phyloP scores from a whole-genome alignment of 2,329 filamentous ascomycete genomes.

The Purpureocillium lavendulum region DNA sequence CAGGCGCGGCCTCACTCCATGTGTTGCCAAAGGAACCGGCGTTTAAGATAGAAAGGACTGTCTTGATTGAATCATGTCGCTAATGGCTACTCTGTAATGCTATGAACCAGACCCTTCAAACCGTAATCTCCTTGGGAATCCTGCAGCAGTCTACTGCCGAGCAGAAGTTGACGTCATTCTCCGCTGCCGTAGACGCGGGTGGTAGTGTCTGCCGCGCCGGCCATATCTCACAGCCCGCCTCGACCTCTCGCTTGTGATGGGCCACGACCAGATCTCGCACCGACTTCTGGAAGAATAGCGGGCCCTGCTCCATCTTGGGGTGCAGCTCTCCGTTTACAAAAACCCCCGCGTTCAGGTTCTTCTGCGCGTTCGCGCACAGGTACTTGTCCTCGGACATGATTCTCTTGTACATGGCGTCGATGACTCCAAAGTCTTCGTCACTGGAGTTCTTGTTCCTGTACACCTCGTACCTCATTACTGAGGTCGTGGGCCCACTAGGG shows the following conservation, averaged over 20 bases:
- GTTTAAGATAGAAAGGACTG: no score
- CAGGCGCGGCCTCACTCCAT: no score
- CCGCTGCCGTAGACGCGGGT: constrained; percentile 13
- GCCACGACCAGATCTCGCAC: constrained; percentile 38
- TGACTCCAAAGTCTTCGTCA: constrained; percentile 48
- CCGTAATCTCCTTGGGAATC: constrained; percentile 5
- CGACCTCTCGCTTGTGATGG: constrained; percentile 38
- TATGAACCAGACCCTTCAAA: no score
- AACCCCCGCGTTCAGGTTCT: constrained; percentile 52
- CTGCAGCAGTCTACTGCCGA: constrained; percentile 24
- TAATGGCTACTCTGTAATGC: no score
- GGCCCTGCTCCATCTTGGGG: constrained; percentile 50
- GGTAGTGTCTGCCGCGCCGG: constrained; percentile 33
- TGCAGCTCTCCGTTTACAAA: constrained; percentile 57
- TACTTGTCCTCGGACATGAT: constrained; percentile 58
- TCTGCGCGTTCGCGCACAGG: constrained; percentile 50
- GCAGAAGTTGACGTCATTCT: constrained; percentile 23
- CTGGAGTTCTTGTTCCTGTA: constrained; percentile 52
- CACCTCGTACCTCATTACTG: constrained; percentile 53
- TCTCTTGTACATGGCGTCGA: constrained; percentile 53
- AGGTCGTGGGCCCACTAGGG: constrained; percentile 39
- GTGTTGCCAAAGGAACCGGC: no score
- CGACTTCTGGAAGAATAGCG: constrained; percentile 46
- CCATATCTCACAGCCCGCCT: constrained; percentile 39
- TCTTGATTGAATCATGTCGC: no score